Conservation (phyloP, 1,139 yeast genomes). For the Pichia sp. region DNA sequence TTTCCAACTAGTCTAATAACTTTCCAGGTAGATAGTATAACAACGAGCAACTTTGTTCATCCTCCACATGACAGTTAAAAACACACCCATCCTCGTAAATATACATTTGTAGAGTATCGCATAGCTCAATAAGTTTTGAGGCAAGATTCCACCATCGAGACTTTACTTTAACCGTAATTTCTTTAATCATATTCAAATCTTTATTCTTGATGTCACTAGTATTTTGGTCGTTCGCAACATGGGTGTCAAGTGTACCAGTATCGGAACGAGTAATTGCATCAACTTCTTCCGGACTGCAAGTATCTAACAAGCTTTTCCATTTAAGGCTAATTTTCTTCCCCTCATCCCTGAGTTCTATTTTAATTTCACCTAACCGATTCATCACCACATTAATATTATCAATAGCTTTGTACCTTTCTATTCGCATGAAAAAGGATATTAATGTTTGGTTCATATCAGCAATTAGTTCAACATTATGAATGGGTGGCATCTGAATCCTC, state of each 20-base stretch:
- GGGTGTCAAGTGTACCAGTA: background rate
- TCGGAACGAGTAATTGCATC: background rate
- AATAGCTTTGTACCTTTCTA: slow-evolving; percentile 51
- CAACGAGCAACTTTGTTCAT: slow-evolving; percentile 51
- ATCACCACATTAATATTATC: slow-evolving; percentile 33
- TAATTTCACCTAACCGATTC: slow-evolving; percentile 36
- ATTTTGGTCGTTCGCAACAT: background rate
- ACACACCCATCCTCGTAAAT: slow-evolving; percentile 51
- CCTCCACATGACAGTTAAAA: slow-evolving; percentile 54
- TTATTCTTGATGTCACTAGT: slow-evolving; percentile 4
- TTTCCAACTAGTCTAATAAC: slow-evolving; percentile 6
- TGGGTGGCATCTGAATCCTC: slow-evolving; percentile 6
- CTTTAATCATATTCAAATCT: slow-evolving; percentile 26
- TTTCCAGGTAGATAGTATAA: slow-evolving; percentile 39
- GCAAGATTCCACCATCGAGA: slow-evolving; percentile 58
- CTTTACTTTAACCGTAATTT: slow-evolving; percentile 41
- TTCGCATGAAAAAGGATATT: slow-evolving; percentile 44
- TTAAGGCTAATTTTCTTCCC: slow-evolving; percentile 50
- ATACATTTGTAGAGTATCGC: slow-evolving; percentile 49
- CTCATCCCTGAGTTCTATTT: slow-evolving; percentile 51
- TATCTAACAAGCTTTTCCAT: slow-evolving; percentile 48
- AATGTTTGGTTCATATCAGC: slow-evolving; percentile 45
- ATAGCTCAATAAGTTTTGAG: slow-evolving; percentile 47
- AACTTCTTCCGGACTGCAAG: slow-evolving; percentile 11
- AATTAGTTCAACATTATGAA: slow-evolving; percentile 8